Evolutionary conservation across 768 basidiomycete genomes (phyloP), one percentile per base, ranked within the genome.

Genomic region (Hebeloma cylindrosporum): DNA sequence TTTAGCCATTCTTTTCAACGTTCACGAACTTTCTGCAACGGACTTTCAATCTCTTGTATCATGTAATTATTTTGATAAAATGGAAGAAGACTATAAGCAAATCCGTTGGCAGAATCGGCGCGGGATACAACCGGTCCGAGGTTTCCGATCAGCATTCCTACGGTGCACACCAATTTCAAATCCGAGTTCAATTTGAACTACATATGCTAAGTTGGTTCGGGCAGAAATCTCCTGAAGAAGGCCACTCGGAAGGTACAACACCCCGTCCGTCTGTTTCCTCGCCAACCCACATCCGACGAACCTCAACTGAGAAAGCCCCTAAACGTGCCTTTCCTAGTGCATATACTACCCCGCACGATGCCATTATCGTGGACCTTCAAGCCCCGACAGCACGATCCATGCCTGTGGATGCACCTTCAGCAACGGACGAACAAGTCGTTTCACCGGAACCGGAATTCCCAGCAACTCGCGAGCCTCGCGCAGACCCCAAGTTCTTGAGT

Each of bases 321-420:
- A 56, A 56, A 48, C 54, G 54, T 22, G 33, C 35, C 14, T 51
- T 56, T 44, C 50, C 56, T n/a, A 51, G 45, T 8, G 43, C 53
- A n/a, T 59, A 52, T 50, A 63, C 66, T 21, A 83, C 83, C 1
- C 82, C 82, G 22, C 85, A 87, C 54, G 85, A 87, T 61, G 72
- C 71, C 16, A 62, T 81, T 38, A 61, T 87, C n/a, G 73, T 78
- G 22, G 75, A 77, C 42, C 66, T 83, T 26, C 69, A 73, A 7
- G 68, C 69, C 21, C 58, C 63, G 23, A 48, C 62, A 22, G 43
- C 48, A 5, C 42, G 29, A 34, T 32, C 29, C 29, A 13, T 36
- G 20, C 14, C 52, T 21, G 49, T 51, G 25, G 31, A 50, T 14
- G 38, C 54, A 10, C 48, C 42, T 21, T 51, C 43, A 14, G 26